Base-by-base conservation (phyloP, 306 rosid genomes). In the Spatholobus suberectus region DNA sequence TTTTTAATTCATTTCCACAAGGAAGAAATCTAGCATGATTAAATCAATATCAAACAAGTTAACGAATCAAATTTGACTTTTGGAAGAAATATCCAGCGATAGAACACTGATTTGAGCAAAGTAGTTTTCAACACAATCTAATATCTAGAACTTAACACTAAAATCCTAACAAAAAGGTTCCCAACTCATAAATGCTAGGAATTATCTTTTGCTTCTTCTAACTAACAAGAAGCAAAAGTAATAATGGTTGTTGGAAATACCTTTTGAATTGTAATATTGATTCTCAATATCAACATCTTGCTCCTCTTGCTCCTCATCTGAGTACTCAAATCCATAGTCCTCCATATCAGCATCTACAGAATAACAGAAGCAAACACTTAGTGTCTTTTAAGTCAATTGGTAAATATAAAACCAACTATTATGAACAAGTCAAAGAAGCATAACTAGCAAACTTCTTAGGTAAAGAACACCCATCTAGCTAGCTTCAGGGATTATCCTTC, bases 241-340 rank as follows among this genome's bases (percentile, higher is more conserved):
- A 63, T 65, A 37, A 59, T 61, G 81, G 24, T 4, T 66, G 29
- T 29, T 26, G 38, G 74, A 71, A 86, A 70, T 83, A 90, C 90
- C 98, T 87, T 96, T 96, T 29, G 99, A 94, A 76, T 96, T 93
- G 90, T 96, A 96, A 82, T 96, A 96, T 81, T 96, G 99, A 84
- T 96, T 96, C 89, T 96, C 99, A 83, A 96, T 96, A 81, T 96
- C 99, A 82, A 96, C 99, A 76, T 96, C 99, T 70, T 93, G 98
- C 90, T 96, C 99, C 87, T 95, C 99, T 63, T 90, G 99, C 81
- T 95, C 99, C 86, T 95, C 99, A 18, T 95, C 99, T n/a, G 99
- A 95, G 90, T 95, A 95, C 77, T 95, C 98, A 84, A 95, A 95
- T 75, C 98, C 98, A 74, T 96, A 96, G 80, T 96, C 99, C 82